Evolutionary conservation across 345 rosid species (phyloP).

Genomic region (Viola odorata): DNA sequence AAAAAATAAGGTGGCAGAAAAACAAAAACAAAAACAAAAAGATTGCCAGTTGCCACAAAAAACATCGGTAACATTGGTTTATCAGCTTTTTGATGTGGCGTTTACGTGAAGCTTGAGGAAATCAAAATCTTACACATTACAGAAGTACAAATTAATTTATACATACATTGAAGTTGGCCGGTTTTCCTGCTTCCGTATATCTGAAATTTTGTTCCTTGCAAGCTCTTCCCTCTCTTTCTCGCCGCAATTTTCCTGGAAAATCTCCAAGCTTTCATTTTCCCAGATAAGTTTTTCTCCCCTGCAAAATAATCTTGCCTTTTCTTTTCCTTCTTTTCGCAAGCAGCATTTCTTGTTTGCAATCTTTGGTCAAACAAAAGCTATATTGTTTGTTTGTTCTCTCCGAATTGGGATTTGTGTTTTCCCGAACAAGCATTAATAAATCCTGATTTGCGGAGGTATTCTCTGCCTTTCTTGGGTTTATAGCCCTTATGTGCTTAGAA

Average conservation of each 20-base stretch:
- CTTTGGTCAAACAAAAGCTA: constrained; percentile 5
- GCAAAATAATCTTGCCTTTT: constrained; percentile 1
- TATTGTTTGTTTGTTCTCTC: constrained; percentile 22
- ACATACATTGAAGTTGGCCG: constrained; percentile 10
- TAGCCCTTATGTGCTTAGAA: not conserved
- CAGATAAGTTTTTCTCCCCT: constrained; percentile 18
- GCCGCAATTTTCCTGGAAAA: constrained; percentile 15
- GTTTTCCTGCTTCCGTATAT: constrained; percentile 12
- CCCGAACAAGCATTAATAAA: constrained; percentile 7
- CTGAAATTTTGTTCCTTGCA: constrained; percentile 10
- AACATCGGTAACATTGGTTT: not conserved
- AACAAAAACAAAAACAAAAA: not conserved
- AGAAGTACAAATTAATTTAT: not conserved
- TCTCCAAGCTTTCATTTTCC: constrained; percentile 9
- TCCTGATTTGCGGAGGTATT: constrained; percentile 32
- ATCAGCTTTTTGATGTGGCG: constrained; percentile 29
- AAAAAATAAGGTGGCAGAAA: not conserved
- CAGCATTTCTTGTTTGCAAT: not conserved
- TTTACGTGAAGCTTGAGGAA: constrained; percentile 33
- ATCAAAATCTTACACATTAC: constrained; percentile 22
- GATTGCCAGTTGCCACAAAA: too few relatives aligned
- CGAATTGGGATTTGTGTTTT: constrained; percentile 35
- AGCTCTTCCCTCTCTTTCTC: constrained; percentile 8
- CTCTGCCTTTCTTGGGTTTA: not conserved
- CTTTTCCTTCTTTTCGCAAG: not conserved